phyloP scores from a whole-genome alignment of 768 basidiomycete species.

The Suillus occidentalis region DNA sequence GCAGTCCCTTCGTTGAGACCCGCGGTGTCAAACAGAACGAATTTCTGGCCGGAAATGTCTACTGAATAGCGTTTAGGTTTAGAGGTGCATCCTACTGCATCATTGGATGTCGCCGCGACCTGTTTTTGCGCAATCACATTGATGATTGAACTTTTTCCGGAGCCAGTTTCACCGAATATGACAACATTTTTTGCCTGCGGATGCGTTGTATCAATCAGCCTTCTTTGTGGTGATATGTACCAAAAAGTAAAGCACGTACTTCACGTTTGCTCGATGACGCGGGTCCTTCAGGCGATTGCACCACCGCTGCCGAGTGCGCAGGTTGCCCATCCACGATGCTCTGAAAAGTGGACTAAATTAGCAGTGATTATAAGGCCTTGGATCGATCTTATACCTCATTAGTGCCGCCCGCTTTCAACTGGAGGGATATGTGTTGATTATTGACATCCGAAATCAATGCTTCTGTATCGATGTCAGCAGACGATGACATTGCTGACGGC shows the following conservation, averaged over 20 bases:
- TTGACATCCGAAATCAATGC: no score
- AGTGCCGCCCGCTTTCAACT: neutral
- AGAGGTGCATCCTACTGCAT: slow-evolving; percentile 18
- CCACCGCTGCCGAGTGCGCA: neutral
- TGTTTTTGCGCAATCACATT: slow-evolving; percentile 20
- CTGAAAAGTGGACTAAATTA: neutral
- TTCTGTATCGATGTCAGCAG: neutral
- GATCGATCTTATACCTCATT: neutral
- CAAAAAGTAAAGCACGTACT: neutral
- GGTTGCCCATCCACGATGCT: neutral
- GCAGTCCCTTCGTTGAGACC: slow-evolving; percentile 34
- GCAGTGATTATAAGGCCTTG: neutral
- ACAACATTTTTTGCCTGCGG: slow-evolving; percentile 13
- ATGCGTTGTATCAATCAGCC: neutral
- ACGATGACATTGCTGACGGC: neutral
- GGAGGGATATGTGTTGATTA: neutral
- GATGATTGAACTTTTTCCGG: slow-evolving; percentile 29
- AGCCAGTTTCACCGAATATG: slow-evolving; percentile 25
- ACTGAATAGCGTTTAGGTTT: neutral
- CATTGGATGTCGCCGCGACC: slow-evolving; percentile 12
- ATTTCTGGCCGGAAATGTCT: slow-evolving; percentile 5
- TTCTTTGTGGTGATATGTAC: neutral
- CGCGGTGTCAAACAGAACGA: slow-evolving; percentile 36
- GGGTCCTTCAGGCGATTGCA: neutral
- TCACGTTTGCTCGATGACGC: neutral